A percentile compares a stretch with the other conserved stretches of the same genome.
These are phyloP conservation scores for Candida michaelii DNA, from an alignment of 805 yeast species.

Conservation along the genomic window DNA sequence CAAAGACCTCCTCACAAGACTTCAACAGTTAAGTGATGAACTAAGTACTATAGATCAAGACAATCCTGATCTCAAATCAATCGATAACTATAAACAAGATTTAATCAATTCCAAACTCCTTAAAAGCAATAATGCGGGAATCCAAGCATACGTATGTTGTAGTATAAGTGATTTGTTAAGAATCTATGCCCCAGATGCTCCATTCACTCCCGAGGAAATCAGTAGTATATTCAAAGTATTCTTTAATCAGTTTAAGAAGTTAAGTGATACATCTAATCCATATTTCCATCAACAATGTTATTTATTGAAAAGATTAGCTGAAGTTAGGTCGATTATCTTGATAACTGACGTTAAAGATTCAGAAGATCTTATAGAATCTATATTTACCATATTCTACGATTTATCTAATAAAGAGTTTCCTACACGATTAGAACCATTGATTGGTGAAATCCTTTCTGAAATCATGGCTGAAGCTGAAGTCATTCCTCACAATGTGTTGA, in stretches of 20 bases:
- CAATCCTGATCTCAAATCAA: constrained; percentile 37
- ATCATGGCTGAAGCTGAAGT: constrained; percentile 68
- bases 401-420: constrained; percentile 47
- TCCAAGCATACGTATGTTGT: constrained; percentile 69
- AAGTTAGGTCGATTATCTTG: constrained; percentile 70
- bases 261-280: constrained; percentile 56
- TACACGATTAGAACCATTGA: constrained; percentile 55
- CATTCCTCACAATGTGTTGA: constrained; percentile 60
- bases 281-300: constrained; percentile 64
- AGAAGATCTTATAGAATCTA: constrained; percentile 48
- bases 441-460: constrained; percentile 72
- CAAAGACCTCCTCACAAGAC: constrained; percentile 58
- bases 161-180: constrained; percentile 75
- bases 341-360: constrained; percentile 73
- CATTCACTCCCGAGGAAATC: constrained; percentile 65
- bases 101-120: constrained; percentile 60
- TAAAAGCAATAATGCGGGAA: constrained; percentile 61
- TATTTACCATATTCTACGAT: constrained; percentile 66
- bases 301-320: constrained; percentile 66
- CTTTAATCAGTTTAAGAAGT: constrained; percentile 56
- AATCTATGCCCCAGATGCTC: constrained; percentile 87
- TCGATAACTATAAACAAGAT: constrained; percentile 46
- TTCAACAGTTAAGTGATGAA: constrained; percentile 61
- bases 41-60: constrained; percentile 62
- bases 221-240: constrained; percentile 66